Conservation (phyloP, 345 rosid species). For the Hypericum androsaemum region DNA sequence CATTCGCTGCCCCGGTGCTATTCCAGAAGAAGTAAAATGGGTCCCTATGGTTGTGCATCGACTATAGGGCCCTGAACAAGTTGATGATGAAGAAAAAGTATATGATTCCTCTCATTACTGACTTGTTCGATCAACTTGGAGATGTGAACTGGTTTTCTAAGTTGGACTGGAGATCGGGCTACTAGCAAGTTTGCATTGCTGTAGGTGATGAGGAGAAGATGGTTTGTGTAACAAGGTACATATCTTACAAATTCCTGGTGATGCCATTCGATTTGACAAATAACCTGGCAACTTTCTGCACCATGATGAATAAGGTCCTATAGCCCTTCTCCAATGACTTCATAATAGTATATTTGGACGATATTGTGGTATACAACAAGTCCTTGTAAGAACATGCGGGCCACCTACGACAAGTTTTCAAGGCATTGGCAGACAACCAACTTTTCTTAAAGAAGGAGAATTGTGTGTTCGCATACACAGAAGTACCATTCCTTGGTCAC, state of each 20-base stretch:
- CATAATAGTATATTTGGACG: neutral
- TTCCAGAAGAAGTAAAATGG: no score
- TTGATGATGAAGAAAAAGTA: constrained; percentile 2
- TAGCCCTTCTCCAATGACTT: no score
- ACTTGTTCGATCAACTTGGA: neutral
- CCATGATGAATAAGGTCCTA: neutral
- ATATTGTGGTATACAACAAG: neutral
- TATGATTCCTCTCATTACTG: neutral
- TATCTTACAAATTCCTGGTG: neutral
- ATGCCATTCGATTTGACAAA: constrained; percentile 6
- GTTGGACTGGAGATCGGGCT: neutral
- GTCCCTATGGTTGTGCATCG: no score
- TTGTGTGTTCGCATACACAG: no score
- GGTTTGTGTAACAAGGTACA: neutral
- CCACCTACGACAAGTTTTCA: neutral
- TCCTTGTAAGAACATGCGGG: neutral
- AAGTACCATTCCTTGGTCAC: no score
- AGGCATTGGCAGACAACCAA: no score
- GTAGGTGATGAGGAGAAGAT: neutral
- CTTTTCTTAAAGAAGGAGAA: no score
- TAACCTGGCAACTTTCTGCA: constrained; percentile 1
- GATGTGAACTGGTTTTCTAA: neutral
- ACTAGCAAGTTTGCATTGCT: neutral
- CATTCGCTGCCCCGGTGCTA: neutral
- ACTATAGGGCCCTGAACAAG: no score